Base-by-base conservation (phyloP, 2,329 filamentous ascomycete species). In the Alternaria tenuissima region DNA sequence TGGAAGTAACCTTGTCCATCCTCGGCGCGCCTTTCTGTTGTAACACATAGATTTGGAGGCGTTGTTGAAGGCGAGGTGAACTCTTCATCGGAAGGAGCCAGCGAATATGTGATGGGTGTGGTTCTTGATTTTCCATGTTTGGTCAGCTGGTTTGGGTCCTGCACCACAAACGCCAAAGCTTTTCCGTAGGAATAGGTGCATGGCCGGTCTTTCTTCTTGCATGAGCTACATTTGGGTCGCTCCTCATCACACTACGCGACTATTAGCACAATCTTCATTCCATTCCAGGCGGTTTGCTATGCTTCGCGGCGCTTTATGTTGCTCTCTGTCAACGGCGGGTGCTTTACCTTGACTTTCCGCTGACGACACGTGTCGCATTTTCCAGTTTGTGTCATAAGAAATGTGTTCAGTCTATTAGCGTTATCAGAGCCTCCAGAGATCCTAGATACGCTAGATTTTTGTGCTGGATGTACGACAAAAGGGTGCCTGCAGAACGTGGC, bases 311-410 rank as follows among this genome's bases (percentile, higher is more conserved):
- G 7, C 18, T 9, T 41, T 9, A 22, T 9, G 39, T 7, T 11
- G 0, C 32, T 36, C 14, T 6, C 32, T 14, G 32, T 36, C 4
- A 47, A 18, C 5, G 36, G 7, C 9, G 39, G 7, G 8, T 8
- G 18, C 39, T 20, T 30, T 57, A 76, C 73, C 67, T 75, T 76
- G 41, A 76, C 73, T 53, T 76, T 76, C 11, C 73, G 69, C 44
- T 65, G 64, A 34, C 73, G 66, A 59, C 73, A 76, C 3, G 62
- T 74, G 44, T 74, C 71, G 49, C 73, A 76, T 61, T 76, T 76
- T 14, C 72, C 72, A 4, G 69, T 69, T 42, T 70, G 70, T 5
- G 73, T 76, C 73, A 76, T 76, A 5, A 18, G 28, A 11, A 26
- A 7, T 3, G 14, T 9, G 20, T 1, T 9, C 20, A 16, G 5